These are phyloP conservation scores for Komagataella pastoris DNA, from an alignment of 805 yeast species.

Conservation along the genomic window DNA sequence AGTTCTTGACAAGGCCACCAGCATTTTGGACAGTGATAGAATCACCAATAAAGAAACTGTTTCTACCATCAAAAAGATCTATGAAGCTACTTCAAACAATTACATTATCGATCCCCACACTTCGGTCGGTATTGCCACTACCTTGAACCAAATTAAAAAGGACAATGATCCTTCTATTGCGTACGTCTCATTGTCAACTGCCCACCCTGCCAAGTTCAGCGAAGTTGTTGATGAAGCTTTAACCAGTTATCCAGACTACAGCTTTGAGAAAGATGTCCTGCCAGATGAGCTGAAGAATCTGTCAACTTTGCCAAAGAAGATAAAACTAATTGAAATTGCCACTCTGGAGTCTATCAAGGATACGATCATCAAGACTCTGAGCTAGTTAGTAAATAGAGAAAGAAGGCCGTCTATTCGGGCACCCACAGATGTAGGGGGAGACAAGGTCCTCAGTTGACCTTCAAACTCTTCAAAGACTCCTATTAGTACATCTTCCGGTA, in stretches of 20 bases:
- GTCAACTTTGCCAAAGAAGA: constrained; percentile 59
- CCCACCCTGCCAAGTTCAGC: constrained; percentile 97
- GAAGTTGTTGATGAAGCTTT: constrained; percentile 88
- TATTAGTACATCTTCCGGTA: too few species aligned
- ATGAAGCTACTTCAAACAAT: constrained; percentile 39
- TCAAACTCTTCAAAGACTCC: too few species aligned
- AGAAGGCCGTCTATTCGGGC: background rate
- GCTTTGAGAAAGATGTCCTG: constrained; percentile 78
- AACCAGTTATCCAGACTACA: constrained; percentile 50
- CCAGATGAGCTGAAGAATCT: constrained; percentile 78
- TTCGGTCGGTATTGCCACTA: constrained; percentile 83
- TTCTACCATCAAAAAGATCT: constrained; percentile 62
- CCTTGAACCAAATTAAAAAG: constrained; percentile 43
- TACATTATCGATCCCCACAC: constrained; percentile 95
- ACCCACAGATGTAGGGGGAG: background rate
- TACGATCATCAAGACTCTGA: constrained; percentile 62
- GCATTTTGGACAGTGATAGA: constrained; percentile 65
- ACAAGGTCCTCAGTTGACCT: background rate
- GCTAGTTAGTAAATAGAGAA: constrained; percentile 19
- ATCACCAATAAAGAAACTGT: constrained; percentile 70
- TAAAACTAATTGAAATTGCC: constrained; percentile 55
- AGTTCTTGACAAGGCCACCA: constrained; percentile 52
- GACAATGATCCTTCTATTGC: constrained; percentile 23
- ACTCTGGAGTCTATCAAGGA: constrained; percentile 63
- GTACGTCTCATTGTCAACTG: constrained; percentile 79